These are phyloP conservation scores for Lactarius psammicola DNA, from an alignment of 768 basidiomycete species.

Conservation along the genomic window DNA sequence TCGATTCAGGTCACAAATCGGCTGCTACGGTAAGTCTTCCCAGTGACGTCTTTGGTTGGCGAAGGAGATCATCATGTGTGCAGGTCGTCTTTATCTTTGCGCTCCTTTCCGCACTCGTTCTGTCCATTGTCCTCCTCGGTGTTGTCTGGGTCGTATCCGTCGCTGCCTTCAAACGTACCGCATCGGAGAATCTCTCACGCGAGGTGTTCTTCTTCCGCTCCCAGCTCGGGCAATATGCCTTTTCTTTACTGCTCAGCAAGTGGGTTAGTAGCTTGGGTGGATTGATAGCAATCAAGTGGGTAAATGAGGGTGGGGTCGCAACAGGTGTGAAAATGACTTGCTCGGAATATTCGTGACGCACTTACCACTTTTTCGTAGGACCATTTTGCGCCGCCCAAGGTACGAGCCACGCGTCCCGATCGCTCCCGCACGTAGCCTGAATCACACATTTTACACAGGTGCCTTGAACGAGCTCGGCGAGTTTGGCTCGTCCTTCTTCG, in stretches of 20 bases:
- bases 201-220: slow-evolving; percentile 68
- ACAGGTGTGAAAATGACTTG: slow-evolving; percentile 42
- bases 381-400: slow-evolving; percentile 57
- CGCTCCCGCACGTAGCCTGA: slow-evolving; percentile 11
- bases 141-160: slow-evolving; percentile 27
- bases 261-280: slow-evolving; percentile 52
- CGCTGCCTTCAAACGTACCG: slow-evolving; percentile 36
- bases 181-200: slow-evolving; percentile 28
- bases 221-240: slow-evolving; percentile 67
- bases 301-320: slow-evolving; percentile 43
- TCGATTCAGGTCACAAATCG: slow-evolving; percentile 1
- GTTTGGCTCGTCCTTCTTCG: slow-evolving; percentile 63
- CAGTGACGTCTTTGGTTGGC: not conserved
- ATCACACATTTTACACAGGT: slow-evolving; percentile 39
- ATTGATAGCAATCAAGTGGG: slow-evolving; percentile 54
- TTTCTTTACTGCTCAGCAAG: slow-evolving; percentile 60
- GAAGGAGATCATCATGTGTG: not conserved
- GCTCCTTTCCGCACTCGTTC: slow-evolving; percentile 21
- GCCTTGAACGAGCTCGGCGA: slow-evolving; percentile 60
- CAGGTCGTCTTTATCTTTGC: slow-evolving; percentile 20
- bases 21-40: slow-evolving; percentile 13
- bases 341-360: slow-evolving; percentile 29
- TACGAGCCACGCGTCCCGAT: slow-evolving; percentile 31
- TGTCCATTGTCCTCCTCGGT: slow-evolving; percentile 24
- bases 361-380: slow-evolving; percentile 10